Evolutionary conservation across 1,284 basidiomycete species (phyloP), one percentile per base, ranked within the genome.

Genomic region (Leccinum subrobustum): DNA sequence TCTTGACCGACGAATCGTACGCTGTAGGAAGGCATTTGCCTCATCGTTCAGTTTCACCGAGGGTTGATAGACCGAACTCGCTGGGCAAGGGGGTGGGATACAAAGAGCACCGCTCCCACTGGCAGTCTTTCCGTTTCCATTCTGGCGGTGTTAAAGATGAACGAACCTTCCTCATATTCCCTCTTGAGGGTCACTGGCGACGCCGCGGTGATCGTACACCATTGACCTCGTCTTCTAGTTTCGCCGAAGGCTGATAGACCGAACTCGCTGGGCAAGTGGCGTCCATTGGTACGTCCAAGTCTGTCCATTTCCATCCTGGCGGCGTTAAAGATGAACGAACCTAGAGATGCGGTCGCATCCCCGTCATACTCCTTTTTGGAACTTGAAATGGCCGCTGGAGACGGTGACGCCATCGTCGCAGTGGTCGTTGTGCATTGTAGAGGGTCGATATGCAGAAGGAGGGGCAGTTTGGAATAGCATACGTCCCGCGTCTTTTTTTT

Each of bases 401-500:
- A 29, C 27, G 27, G 27, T 29, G 27, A 29, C 27, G 27, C 27
- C 8, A 8, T 29, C 27, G 27, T 29, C 27, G 27, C 27, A 29
- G 27, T 29, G 27, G 27, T 29, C 27, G 27, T 29, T 8, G 27
- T 29, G 27, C 27, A 29, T 29, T 29, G 35, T 7, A 0, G 65
- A 61, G 6, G 65, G 63, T 29, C 52, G 59, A 7, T 62, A 68
- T 8, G 68, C 52, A 6, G 16, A 8, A 20, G 58, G 53, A 4
- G 57, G 56, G 1, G 23, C 1, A 3, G 5, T 3, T 55, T 23
- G 23, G 9, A 29, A 29, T 29, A 29, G 27, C 27, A 29, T 33
- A 33, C 33, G 33, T 33, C 33, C 33, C 33, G 33, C 33, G 27
- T 29, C 27, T 12, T 33, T 12, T 33, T 33, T 33, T 33, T 33